These are phyloP conservation scores for Kodamaea jinghongensis DNA, from an alignment of 805 yeast species.

Conservation along the genomic window DNA sequence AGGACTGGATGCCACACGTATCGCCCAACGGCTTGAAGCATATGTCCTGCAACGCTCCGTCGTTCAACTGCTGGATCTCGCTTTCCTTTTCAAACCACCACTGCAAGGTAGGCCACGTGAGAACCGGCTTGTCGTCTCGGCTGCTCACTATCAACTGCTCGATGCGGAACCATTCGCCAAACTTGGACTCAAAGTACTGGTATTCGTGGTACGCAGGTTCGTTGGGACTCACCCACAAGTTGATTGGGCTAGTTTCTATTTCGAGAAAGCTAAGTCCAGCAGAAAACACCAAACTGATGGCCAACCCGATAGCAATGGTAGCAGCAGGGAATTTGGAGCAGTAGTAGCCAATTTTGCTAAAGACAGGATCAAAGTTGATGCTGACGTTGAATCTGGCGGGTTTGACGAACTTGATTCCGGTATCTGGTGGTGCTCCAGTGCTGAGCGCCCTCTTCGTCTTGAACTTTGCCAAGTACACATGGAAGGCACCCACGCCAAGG, in stretches of 20 bases:
- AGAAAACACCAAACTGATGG: slow-evolving; percentile 38
- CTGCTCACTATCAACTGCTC: slow-evolving; percentile 71
- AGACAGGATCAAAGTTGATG: slow-evolving; percentile 24
- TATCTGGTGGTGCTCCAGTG: not conserved
- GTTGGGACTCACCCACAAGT: slow-evolving; percentile 83
- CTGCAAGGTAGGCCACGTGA: slow-evolving; percentile 60
- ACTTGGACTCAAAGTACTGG: slow-evolving; percentile 67
- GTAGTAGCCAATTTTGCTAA: slow-evolving; percentile 50
- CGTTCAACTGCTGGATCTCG: slow-evolving; percentile 36
- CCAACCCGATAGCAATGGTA: slow-evolving; percentile 21
- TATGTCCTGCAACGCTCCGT: slow-evolving; percentile 51
- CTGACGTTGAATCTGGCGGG: slow-evolving; percentile 7
- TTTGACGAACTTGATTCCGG: not conserved
- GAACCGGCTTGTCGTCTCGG: slow-evolving; percentile 59
- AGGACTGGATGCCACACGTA: slow-evolving; percentile 79
- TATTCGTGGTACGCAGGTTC: slow-evolving; percentile 70
- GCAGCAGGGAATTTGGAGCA: slow-evolving; percentile 61
- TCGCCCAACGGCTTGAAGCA: slow-evolving; percentile 85
- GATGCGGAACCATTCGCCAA: slow-evolving; percentile 89
- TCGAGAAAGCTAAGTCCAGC: slow-evolving; percentile 8
- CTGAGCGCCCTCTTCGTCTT: slow-evolving; percentile 2
- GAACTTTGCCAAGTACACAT: slow-evolving; percentile 24
- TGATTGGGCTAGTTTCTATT: slow-evolving; percentile 75
- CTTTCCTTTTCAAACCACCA: slow-evolving; percentile 91
- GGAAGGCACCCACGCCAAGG: slow-evolving; percentile 43